These are phyloP conservation scores for Ogataea zsoltii DNA, from an alignment of 805 yeast genomes.

Conservation along the genomic window DNA sequence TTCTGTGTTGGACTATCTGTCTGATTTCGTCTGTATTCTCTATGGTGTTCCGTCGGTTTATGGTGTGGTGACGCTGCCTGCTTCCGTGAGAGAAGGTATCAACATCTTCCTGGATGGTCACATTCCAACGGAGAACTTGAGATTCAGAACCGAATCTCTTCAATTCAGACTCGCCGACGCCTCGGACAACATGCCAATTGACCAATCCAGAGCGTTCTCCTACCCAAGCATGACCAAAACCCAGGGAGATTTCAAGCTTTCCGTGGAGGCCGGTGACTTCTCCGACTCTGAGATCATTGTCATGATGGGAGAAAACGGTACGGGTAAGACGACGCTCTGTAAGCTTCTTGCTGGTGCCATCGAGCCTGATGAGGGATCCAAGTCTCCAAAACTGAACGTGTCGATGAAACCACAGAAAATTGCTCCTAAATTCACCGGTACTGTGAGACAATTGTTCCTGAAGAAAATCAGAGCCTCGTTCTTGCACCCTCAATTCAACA, in stretches of 20 bases:
- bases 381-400: slow-evolving; percentile 85
- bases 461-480: slow-evolving; percentile 94
- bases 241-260: slow-evolving; percentile 92
- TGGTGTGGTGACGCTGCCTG: slow-evolving; percentile 96
- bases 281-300: slow-evolving; percentile 96
- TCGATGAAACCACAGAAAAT: slow-evolving; percentile 99
- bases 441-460: slow-evolving; percentile 95
- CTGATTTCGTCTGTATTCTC: slow-evolving; percentile 94
- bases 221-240: slow-evolving; percentile 87
- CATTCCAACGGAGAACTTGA: slow-evolving; percentile 93
- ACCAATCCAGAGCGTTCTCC: slow-evolving; percentile 72
- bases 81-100: slow-evolving; percentile 98
- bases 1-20: slow-evolving; percentile 93
- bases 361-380: slow-evolving; percentile 77
- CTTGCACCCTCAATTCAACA: slow-evolving; percentile 95
- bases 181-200: slow-evolving; percentile 69
- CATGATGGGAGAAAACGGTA: slow-evolving; percentile 99
- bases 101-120: slow-evolving; percentile 98
- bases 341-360: slow-evolving; percentile 91
- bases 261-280: slow-evolving; percentile 83
- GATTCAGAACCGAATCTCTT: slow-evolving; percentile 94
- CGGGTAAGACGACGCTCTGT: slow-evolving; percentile 98
- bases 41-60: slow-evolving; percentile 98
- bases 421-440: slow-evolving; percentile 98
- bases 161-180: slow-evolving; percentile 94